phyloP scores from a whole-genome alignment of 2,329 filamentous ascomycete genomes.

The Epichloe bromicola region DNA sequence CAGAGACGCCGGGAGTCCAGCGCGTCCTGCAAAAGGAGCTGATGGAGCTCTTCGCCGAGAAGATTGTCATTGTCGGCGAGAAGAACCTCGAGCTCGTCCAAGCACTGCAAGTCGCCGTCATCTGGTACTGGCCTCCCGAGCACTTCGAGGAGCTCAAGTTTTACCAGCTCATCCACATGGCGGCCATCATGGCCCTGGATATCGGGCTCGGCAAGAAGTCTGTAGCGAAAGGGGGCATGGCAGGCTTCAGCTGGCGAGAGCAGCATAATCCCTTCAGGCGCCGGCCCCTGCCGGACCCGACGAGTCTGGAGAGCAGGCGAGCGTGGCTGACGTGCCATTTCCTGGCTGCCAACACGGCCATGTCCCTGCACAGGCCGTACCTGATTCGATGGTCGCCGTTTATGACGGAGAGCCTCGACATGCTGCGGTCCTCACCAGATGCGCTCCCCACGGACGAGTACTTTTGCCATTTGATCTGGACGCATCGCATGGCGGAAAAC shows the following conservation, averaged over 20 bases:
- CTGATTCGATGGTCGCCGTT: slow-evolving; percentile 47
- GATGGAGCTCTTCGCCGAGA: slow-evolving; percentile 61
- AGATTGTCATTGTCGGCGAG: slow-evolving; percentile 59
- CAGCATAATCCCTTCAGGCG: slow-evolving; percentile 30
- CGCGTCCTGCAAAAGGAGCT: slow-evolving; percentile 52
- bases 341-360: slow-evolving; percentile 44
- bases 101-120: slow-evolving; percentile 57
- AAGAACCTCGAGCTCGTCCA: slow-evolving; percentile 79
- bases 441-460: slow-evolving; percentile 43
- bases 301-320: slow-evolving; percentile 40
- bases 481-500: slow-evolving; percentile 54
- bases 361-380: slow-evolving; percentile 48
- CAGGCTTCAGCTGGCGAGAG: slow-evolving; percentile 23
- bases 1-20: slow-evolving; percentile 43
- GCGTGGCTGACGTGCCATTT: slow-evolving; percentile 49
- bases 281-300: slow-evolving; percentile 33
- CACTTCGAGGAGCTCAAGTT: slow-evolving; percentile 80
- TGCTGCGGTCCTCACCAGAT: slow-evolving; percentile 39
- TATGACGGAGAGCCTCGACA: slow-evolving; percentile 45
- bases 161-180: slow-evolving; percentile 74
- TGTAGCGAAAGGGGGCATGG: slow-evolving; percentile 10
- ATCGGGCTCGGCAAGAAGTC: slow-evolving; percentile 52
- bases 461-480: slow-evolving; percentile 46
- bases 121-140: slow-evolving; percentile 79
- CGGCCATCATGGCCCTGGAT: slow-evolving; percentile 71